Evolutionary conservation across 73 alveolate species (phyloP).

Genomic region (Durusdinium trenchii): DNA sequence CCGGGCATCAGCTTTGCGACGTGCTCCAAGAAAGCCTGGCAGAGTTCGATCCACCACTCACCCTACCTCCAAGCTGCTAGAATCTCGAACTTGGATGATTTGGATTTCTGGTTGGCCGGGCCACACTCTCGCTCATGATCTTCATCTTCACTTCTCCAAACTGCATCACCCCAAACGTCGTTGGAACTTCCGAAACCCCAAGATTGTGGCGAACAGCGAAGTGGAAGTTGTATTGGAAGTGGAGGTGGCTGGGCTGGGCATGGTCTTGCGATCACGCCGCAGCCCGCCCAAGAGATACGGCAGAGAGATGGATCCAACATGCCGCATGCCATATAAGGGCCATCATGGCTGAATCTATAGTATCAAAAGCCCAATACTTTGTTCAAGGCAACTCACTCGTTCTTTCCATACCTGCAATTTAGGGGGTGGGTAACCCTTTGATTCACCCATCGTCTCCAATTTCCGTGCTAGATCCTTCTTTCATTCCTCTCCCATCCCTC

Average conservation of each 20-base stretch:
- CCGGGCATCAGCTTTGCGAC: too few relatives aligned
- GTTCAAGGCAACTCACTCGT: too few relatives aligned
- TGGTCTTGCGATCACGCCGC: background rate
- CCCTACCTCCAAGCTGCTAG: background rate
- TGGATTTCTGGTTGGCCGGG: background rate
- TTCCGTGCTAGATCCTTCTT: too few relatives aligned
- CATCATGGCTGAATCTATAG: too few relatives aligned
- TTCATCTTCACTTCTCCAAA: too few relatives aligned
- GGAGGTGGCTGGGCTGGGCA: background rate
- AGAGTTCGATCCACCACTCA: background rate
- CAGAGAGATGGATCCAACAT: background rate
- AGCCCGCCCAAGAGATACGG: background rate
- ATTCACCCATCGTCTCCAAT: too few relatives aligned
- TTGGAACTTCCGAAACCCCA: background rate
- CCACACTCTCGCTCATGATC: background rate
- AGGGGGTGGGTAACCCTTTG: too few relatives aligned
- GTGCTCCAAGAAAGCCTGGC: too few relatives aligned
- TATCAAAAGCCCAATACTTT: too few relatives aligned
- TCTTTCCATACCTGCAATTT: too few relatives aligned
- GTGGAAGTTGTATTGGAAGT: background rate
- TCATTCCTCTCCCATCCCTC: too few relatives aligned
- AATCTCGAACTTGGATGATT: background rate
- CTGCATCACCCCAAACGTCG: background rate
- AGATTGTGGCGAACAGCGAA: background rate
- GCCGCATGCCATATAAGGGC: too few relatives aligned